Conservation (phyloP, 306 rosid species). For the Inga laurina region DNA sequence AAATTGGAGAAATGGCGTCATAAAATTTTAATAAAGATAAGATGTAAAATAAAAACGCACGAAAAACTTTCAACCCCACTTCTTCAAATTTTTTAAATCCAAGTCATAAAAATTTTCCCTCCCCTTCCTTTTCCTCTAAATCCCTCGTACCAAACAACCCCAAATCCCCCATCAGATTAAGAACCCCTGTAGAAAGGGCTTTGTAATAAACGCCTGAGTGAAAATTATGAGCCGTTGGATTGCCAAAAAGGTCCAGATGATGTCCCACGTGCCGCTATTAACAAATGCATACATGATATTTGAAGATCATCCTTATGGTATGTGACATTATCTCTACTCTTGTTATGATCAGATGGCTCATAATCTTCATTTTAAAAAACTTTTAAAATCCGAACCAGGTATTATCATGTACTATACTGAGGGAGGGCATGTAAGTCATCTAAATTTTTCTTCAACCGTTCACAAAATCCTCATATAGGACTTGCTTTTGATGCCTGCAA, state of each 20-base stretch:
- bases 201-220: not conserved
- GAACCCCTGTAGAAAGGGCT: not conserved
- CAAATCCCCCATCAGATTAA: not conserved
- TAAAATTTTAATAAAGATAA: no score
- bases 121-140: no score
- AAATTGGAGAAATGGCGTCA: no score
- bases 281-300: not conserved
- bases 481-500: conserved; percentile 57
- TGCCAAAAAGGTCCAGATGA: not conserved
- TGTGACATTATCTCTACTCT: not conserved
- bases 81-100: no score
- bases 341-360: not conserved
- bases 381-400: not conserved
- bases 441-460: conserved; percentile 9
- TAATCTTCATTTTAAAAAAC: not conserved
- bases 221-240: not conserved
- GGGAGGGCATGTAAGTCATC: not conserved
- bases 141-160: not conserved
- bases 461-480: conserved; percentile 40
- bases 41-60: no score
- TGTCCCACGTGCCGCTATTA: not conserved
- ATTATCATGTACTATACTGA: not conserved
- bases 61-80: no score
- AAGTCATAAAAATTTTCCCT: no score
- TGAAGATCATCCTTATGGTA: not conserved